These are phyloP conservation scores for Blumeriella jaapii DNA, from an alignment of 2,329 filamentous ascomycete species.

Conservation along the genomic window DNA sequence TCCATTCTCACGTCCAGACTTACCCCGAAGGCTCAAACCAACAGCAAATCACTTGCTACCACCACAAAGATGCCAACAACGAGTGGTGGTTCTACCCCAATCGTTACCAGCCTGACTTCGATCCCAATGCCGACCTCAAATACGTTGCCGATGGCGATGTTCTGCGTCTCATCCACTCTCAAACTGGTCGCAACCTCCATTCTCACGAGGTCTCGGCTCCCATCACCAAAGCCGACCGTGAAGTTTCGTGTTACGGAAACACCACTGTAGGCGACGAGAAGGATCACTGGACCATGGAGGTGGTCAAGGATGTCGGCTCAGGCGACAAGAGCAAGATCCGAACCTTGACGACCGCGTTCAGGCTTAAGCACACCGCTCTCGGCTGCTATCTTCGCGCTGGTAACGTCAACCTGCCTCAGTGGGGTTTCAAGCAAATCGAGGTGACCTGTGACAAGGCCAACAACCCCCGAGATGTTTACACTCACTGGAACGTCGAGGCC, in stretches of 20 bases:
- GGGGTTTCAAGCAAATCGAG: conserved; percentile 99
- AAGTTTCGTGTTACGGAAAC: conserved; percentile 95
- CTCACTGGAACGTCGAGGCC: conserved; percentile 97
- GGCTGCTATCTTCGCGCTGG: conserved; percentile 92
- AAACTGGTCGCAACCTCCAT: conserved; percentile 94
- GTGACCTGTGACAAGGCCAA: conserved; percentile 90
- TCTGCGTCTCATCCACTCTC: conserved; percentile 83
- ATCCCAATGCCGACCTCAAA: conserved; percentile 56
- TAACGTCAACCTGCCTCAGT: conserved; percentile 93
- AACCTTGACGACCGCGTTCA: conserved; percentile 87
- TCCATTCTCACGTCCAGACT: conserved; percentile 93
- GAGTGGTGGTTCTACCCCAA: conserved; percentile 99
- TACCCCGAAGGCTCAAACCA: conserved; percentile 88
- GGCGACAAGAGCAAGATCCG: conserved; percentile 69
- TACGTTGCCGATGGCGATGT: conserved; percentile 68
- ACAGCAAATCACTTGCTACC: conserved; percentile 98
- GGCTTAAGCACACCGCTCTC: conserved; percentile 68
- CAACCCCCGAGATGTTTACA: conserved; percentile 85
- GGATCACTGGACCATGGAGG: conserved; percentile 92
- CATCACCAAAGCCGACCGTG: conserved; percentile 76
- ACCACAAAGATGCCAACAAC: conserved; percentile 99
- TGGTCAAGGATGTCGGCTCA: conserved; percentile 76
- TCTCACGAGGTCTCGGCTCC: conserved; percentile 86
- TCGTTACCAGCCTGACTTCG: conserved; percentile 61
- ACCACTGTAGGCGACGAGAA: conserved; percentile 92